Percentiles rank a stretch among this genome's conserved stretches.
Evolutionary conservation across 2,329 filamentous ascomycete species (phyloP).

Genomic region (Thelonectria rubi): DNA sequence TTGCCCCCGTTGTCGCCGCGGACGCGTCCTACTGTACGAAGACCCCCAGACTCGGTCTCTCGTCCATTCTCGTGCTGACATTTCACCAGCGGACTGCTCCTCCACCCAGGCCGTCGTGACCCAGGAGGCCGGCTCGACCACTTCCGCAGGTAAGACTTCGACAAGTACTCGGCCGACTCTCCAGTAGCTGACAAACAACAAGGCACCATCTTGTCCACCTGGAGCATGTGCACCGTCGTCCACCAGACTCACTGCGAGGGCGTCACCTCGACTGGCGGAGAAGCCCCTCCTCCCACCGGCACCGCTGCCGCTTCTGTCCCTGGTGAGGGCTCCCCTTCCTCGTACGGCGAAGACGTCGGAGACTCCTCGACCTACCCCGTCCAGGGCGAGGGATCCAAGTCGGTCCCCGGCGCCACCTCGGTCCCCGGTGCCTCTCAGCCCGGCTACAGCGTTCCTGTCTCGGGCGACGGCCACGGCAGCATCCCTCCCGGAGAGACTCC

Average conservation of each 20-base stretch:
- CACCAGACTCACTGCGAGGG: conserved; percentile 47
- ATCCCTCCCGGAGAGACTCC: conserved; percentile 27
- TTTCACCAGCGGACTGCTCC: background rate
- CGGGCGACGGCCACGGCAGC: conserved; percentile 19
- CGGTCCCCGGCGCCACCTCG: conserved; percentile 17
- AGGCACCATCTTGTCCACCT: conserved; percentile 48
- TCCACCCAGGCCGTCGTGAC: conserved; percentile 42
- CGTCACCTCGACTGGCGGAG: conserved; percentile 41
- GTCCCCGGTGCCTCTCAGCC: conserved; percentile 16
- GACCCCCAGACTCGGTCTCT: background rate
- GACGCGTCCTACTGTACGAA: conserved; percentile 37
- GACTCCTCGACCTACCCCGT: conserved; percentile 30
- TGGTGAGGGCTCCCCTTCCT: conserved; percentile 23
- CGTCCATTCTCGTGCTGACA: conserved; percentile 14
- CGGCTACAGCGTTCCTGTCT: conserved; percentile 19
- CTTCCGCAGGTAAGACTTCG: conserved; percentile 43
- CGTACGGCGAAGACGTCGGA: conserved; percentile 18
- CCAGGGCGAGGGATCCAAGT: conserved; percentile 27
- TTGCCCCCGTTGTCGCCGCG: conserved; percentile 31
- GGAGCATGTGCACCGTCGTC: conserved; percentile 50
- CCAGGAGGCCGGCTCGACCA: conserved; percentile 46
- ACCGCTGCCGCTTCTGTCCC: conserved; percentile 17
- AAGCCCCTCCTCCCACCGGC: conserved; percentile 22
- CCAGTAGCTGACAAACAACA: background rate
- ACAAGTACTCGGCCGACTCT: background rate